phyloP scores from a whole-genome alignment of 2,329 filamentous ascomycete genomes.

The Erysiphe pisi region DNA sequence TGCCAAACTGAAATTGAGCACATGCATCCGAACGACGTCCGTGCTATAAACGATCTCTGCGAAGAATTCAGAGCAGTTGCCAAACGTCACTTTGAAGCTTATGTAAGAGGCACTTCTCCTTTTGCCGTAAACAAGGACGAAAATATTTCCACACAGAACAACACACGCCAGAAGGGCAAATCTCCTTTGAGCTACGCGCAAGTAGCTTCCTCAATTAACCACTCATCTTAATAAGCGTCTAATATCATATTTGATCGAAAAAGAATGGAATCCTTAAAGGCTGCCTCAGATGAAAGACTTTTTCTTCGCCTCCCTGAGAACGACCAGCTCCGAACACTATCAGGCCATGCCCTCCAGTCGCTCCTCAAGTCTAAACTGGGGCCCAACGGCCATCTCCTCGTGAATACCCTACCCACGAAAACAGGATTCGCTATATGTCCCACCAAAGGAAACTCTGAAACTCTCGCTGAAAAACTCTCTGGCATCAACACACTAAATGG shows the following conservation, averaged over 20 bases:
- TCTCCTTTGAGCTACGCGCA: background rate
- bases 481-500: background rate
- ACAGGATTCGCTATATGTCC: background rate
- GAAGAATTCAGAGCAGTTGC: no score
- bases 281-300: background rate
- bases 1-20: no score
- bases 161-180: background rate
- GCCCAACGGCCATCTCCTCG: background rate
- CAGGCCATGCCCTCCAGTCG: background rate
- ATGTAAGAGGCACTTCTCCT: background rate
- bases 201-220: background rate
- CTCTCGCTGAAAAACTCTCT: background rate
- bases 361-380: background rate
- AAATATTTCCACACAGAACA: background rate
- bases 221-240: background rate
- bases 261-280: background rate
- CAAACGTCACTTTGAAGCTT: no score
- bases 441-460: background rate
- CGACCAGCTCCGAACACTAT: background rate
- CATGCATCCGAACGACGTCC: no score
- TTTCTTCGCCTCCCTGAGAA: background rate
- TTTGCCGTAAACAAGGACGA: background rate
- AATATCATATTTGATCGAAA: background rate
- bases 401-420: background rate
- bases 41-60: no score